Conservation (phyloP, 2,329 filamentous ascomycete species). For the Purpureocillium lavendulum region DNA sequence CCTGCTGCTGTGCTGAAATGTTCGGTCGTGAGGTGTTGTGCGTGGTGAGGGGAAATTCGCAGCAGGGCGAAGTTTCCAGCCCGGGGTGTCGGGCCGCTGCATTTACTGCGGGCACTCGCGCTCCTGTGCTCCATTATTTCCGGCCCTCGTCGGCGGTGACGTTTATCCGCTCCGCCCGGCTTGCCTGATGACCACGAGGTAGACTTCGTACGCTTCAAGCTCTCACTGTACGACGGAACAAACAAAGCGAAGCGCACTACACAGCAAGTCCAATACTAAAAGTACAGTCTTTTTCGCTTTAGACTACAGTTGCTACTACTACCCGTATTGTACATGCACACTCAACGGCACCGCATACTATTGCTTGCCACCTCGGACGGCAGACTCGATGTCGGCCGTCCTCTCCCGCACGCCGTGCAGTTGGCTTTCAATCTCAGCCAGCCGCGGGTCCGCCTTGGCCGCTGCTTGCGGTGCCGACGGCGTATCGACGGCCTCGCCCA, state of each 20-base stretch:
- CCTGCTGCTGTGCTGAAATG: constrained; percentile 34
- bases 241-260: no score
- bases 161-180: constrained; percentile 1
- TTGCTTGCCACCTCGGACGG: constrained; percentile 8
- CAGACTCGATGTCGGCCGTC: constrained; percentile 14
- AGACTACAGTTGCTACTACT: not conserved
- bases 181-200: no score
- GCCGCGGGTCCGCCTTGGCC: not conserved
- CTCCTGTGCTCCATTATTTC: no score
- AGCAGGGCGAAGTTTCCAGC: constrained; percentile 15
- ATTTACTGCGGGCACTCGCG: not conserved
- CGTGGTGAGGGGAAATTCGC: constrained; percentile 24
- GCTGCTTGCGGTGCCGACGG: not conserved
- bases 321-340: not conserved
- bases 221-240: no score
- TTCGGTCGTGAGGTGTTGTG: constrained; percentile 29
- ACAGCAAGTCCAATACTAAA: no score
- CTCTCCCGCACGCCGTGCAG: constrained; percentile 8
- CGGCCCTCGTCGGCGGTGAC: no score
- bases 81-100: constrained; percentile 1
- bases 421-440: constrained; percentile 11
- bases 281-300: not conserved
- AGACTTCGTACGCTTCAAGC: no score
- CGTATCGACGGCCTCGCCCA: constrained; percentile 9
- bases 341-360: no score